Base-by-base conservation (phyloP, 2,329 filamentous ascomycete genomes). In the Chaetomium sp. region DNA sequence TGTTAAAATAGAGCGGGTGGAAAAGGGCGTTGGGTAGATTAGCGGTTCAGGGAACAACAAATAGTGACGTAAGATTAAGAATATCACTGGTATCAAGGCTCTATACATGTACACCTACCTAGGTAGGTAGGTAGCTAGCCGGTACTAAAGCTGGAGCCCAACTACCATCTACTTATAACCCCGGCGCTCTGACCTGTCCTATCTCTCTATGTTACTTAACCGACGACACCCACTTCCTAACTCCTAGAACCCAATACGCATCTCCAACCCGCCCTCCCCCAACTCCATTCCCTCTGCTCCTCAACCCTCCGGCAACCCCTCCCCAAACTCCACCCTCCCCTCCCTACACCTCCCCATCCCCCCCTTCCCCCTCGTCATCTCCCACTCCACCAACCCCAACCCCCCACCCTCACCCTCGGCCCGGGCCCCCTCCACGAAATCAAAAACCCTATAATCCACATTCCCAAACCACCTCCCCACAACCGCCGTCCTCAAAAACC, bases 371-470 rank as follows among this genome's bases (percentile, higher is more conserved):
- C 75, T 77, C 8, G 82, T 85, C 69, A 76, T 72, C 72, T 88
- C 83, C 57, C 70, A 73, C 31, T 86, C 67, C 29, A 69, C 72
- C 64, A 74, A 64, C 6, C 74, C 75, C 4, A 72, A 63, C 6
- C 73, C 75, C 8, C 76, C 75, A 2, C 74, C 69, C 2, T 65
- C 67, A 1, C 10, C 64, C 38, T 42, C 33, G 0, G 16, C 65
- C 45, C 19, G 65, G 45, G 42, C 51, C 21, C 33, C 51, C 57
- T 68, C 70, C 19, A 70, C 79, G 67, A 86, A 86, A 23, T 84
- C 80, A 70, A 89, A 90, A 27, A 89, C 76, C 19, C 87, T 81
- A 73, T 86, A 90, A 70, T 90, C 87, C 13, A 83, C 83, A 67
- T 90, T 90, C 71, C 81, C 83, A 71, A 80, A 86, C 78, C 79